A percentile compares a stretch with the other conserved stretches of the same genome.
Conservation (phyloP, 371 early-diverging fungal species). For the Mucor sp. region DNA sequence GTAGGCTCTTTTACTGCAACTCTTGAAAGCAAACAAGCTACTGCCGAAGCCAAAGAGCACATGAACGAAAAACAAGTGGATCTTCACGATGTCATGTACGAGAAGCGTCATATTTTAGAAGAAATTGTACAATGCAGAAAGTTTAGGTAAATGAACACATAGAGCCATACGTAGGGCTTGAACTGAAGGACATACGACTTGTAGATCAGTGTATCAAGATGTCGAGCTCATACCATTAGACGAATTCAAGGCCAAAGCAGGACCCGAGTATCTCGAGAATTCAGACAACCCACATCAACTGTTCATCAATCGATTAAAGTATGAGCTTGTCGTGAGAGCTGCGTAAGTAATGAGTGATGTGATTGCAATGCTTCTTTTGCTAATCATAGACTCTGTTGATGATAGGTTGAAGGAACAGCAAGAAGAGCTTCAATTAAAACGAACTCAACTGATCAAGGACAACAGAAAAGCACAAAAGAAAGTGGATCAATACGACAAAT, state of each 20-base stretch:
- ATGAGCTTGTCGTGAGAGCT: slow-evolving; percentile 41
- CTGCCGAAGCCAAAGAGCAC: slow-evolving; percentile 39
- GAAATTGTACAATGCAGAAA: slow-evolving; percentile 48
- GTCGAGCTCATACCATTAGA: slow-evolving; percentile 46
- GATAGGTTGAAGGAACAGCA: slow-evolving; percentile 43
- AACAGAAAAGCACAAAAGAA: slow-evolving; percentile 46
- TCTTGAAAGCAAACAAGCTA: slow-evolving; percentile 41
- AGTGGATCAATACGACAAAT: slow-evolving; percentile 43
- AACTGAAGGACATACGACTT: not conserved
- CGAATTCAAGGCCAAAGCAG: slow-evolving; percentile 38
- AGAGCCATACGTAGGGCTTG: not conserved
- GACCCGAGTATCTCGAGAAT: slow-evolving; percentile 29
- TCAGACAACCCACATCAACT: slow-evolving; percentile 39
- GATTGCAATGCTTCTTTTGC: not conserved
- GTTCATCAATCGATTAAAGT: slow-evolving; percentile 50
- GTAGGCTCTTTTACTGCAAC: slow-evolving; percentile 19
- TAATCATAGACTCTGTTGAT: not conserved
- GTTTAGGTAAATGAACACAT: slow-evolving; percentile 30
- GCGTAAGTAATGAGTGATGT: slow-evolving; percentile 21
- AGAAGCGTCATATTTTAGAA: slow-evolving; percentile 49
- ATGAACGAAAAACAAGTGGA: slow-evolving; percentile 46
- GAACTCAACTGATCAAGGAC: slow-evolving; percentile 40
- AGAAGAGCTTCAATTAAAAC: slow-evolving; percentile 38
- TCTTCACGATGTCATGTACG: slow-evolving; percentile 52
- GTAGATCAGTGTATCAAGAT: slow-evolving; percentile 53